Conservation (phyloP, 2,329 filamentous ascomycete species). For the Monosporascus sp. region DNA sequence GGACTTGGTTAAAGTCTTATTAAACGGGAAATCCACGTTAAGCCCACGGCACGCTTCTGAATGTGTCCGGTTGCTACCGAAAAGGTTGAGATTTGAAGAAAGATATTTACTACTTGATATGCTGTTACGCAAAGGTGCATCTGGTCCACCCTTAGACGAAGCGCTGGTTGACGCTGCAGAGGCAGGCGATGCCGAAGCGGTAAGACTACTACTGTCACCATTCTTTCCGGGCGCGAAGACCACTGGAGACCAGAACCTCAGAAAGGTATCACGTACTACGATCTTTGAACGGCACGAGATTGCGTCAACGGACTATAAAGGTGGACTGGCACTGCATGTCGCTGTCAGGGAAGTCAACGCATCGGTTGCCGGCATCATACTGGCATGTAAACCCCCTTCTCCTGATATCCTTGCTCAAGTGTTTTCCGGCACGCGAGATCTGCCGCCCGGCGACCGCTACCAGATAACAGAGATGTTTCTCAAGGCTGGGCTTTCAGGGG, state of each 20-base stretch:
- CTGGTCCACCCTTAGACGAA: slow-evolving; percentile 41
- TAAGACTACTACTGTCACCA: slow-evolving; percentile 44
- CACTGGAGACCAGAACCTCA: slow-evolving; percentile 20
- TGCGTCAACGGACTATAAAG: slow-evolving; percentile 48
- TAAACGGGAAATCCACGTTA: slow-evolving; percentile 38
- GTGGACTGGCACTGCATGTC: slow-evolving; percentile 44
- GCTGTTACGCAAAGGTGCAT: slow-evolving; percentile 47
- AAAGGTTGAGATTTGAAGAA: slow-evolving; percentile 39
- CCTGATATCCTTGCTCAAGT: slow-evolving; percentile 41
- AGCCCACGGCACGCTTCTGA: slow-evolving; percentile 42
- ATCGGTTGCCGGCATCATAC: slow-evolving; percentile 39
- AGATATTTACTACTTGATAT: slow-evolving; percentile 39
- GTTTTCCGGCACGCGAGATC: slow-evolving; percentile 42
- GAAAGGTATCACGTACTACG: slow-evolving; percentile 24
- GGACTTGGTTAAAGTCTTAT: slow-evolving; percentile 41
- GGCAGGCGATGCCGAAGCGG: slow-evolving; percentile 41
- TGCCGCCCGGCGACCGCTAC: slow-evolving; percentile 39
- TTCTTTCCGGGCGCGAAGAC: slow-evolving; percentile 35
- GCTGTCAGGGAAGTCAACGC: slow-evolving; percentile 42
- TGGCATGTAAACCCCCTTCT: slow-evolving; percentile 40
- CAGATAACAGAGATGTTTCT: slow-evolving; percentile 47
- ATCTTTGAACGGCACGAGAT: slow-evolving; percentile 40
- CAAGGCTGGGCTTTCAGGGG: slow-evolving; percentile 40
- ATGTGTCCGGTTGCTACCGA: slow-evolving; percentile 45
- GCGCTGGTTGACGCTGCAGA: slow-evolving; percentile 46